Conservation (phyloP, 345 rosid species). For the Eucalyptus polyanthemos region DNA sequence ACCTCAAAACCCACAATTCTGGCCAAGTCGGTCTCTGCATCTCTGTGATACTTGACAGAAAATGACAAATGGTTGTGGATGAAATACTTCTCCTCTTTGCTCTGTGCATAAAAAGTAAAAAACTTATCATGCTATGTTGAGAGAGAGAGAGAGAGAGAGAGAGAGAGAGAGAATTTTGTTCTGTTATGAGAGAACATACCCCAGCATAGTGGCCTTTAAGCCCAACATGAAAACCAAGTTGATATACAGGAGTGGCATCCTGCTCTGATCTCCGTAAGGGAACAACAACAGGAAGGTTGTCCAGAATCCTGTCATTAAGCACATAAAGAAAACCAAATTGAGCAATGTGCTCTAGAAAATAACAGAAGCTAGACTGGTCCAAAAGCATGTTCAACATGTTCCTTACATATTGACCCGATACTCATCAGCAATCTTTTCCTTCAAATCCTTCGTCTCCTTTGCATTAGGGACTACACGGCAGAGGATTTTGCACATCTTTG, state of each 20-base stretch:
- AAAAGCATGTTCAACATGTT: neutral
- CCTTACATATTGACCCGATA: constrained; percentile 90
- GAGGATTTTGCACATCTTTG: constrained; percentile 64
- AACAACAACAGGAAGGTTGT: constrained; percentile 91
- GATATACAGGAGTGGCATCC: constrained; percentile 57
- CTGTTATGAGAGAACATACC: constrained; percentile 30
- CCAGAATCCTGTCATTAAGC: constrained; percentile 70
- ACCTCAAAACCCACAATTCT: constrained; percentile 98
- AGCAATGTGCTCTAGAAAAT: neutral
- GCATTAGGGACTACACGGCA: constrained; percentile 47
- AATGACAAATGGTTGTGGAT: constrained; percentile 88
- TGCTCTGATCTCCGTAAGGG: constrained; percentile 65
- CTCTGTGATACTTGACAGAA: constrained; percentile 81
- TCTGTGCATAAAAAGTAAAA: constrained; percentile 25
- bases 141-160: neutral
- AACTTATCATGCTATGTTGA: neutral
- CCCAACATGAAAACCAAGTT: constrained; percentile 88
- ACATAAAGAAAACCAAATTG: constrained; percentile 1
- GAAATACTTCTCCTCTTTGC: constrained; percentile 80
- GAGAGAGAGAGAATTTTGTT: neutral
- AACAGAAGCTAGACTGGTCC: neutral
- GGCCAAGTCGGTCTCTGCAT: constrained; percentile 56
- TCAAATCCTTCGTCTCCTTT: constrained; percentile 53
- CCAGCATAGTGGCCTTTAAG: constrained; percentile 85
- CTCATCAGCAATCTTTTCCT: constrained; percentile 89